These are phyloP conservation scores for Podaxis carcinomalis DNA, from an alignment of 768 basidiomycete species.

Conservation along the genomic window DNA sequence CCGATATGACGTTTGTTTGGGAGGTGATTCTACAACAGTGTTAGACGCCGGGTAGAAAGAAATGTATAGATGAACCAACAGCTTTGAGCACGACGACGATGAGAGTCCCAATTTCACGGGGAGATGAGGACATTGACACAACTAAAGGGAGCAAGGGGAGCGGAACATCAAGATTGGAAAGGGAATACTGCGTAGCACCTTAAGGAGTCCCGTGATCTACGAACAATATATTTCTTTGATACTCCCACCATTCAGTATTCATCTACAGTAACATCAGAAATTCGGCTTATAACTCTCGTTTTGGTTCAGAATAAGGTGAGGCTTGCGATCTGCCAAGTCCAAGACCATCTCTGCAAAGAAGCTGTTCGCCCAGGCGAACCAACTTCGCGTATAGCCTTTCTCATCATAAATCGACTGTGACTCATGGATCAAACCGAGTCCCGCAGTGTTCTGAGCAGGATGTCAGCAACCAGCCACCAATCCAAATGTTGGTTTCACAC, in stretches of 20 bases:
- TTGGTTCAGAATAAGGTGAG: slow-evolving; percentile 56
- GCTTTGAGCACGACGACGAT: slow-evolving; percentile 92
- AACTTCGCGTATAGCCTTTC: slow-evolving; percentile 59
- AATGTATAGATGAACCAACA: slow-evolving; percentile 45
- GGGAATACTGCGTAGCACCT: slow-evolving; percentile 1
- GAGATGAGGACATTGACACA: slow-evolving; percentile 49
- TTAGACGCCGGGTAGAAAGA: slow-evolving; percentile 19
- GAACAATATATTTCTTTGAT: background rate
- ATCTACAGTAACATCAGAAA: slow-evolving; percentile 20
- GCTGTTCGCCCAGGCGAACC: slow-evolving; percentile 85
- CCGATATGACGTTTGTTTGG: slow-evolving; percentile 91
- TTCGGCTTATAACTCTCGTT: slow-evolving; percentile 55
- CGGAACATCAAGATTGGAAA: slow-evolving; percentile 10
- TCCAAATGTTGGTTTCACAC: slow-evolving; percentile 18
- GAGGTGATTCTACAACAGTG: slow-evolving; percentile 62
- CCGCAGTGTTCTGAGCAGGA: slow-evolving; percentile 55
- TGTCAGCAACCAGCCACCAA: background rate
- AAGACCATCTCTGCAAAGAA: slow-evolving; percentile 82
- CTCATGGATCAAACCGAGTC: slow-evolving; percentile 77
- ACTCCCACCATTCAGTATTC: background rate
- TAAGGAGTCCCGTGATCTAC: slow-evolving; percentile 10
- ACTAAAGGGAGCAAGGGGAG: background rate
- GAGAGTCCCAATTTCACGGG: slow-evolving; percentile 86
- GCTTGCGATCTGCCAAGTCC: slow-evolving; percentile 72
- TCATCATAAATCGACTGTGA: slow-evolving; percentile 59